Conservation (phyloP, 164 flowering plant species). For the Kingdonia uniflora region DNA sequence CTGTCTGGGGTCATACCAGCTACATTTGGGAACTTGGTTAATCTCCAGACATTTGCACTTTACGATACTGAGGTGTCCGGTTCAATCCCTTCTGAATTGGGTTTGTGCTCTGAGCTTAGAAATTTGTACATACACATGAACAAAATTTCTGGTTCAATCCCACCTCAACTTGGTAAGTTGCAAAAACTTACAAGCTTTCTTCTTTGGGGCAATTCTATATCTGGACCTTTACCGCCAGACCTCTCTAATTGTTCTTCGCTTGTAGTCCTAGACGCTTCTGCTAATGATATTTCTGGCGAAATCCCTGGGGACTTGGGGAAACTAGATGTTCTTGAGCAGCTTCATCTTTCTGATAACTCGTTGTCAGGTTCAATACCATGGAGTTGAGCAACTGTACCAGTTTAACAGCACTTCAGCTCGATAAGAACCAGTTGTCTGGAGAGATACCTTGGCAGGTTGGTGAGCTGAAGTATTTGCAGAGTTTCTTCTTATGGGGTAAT, state of each 20-base stretch:
- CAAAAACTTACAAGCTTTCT: slow-evolving; percentile 83
- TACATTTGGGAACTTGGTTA: slow-evolving; percentile 61
- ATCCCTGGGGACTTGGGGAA: slow-evolving; percentile 79
- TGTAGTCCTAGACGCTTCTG: slow-evolving; percentile 78
- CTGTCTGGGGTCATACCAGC: slow-evolving; percentile 70
- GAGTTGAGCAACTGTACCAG: slow-evolving; percentile 76
- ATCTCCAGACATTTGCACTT: slow-evolving; percentile 73
- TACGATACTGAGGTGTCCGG: slow-evolving; percentile 76
- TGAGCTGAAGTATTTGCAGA: slow-evolving; percentile 60
- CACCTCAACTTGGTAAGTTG: slow-evolving; percentile 62
- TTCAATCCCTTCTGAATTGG: slow-evolving; percentile 68
- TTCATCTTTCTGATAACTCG: slow-evolving; percentile 76
- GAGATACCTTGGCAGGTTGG: slow-evolving; percentile 77
- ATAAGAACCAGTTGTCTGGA: slow-evolving; percentile 76
- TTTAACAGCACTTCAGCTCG: slow-evolving; percentile 74
- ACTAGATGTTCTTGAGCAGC: slow-evolving; percentile 61
- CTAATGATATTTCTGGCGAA: slow-evolving; percentile 65
- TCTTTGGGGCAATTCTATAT: slow-evolving; percentile 70
- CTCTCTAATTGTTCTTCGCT: slow-evolving; percentile 72
- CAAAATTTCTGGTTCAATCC: slow-evolving; percentile 73
- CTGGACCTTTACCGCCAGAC: slow-evolving; percentile 63
- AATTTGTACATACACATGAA: slow-evolving; percentile 84
- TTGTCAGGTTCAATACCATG: slow-evolving; percentile 65
- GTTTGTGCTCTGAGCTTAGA: slow-evolving; percentile 62
- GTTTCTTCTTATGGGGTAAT: slow-evolving; percentile 90